These are phyloP conservation scores for Debaryomycetaceae sp. DNA, from an alignment of 1,139 yeast genomes.

Conservation along the genomic window DNA sequence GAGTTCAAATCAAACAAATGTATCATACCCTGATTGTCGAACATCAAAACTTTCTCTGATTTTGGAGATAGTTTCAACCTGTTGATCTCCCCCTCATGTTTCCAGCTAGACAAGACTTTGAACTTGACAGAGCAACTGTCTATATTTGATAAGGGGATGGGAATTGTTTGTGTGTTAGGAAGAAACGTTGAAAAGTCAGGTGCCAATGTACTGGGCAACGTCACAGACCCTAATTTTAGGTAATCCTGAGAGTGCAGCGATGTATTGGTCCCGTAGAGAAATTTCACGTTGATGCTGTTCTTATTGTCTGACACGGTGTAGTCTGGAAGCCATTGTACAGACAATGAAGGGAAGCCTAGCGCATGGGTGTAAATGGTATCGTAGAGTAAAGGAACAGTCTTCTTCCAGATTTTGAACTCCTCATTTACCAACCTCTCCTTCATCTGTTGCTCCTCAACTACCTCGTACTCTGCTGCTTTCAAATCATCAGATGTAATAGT, in stretches of 20 bases:
- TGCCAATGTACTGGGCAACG: constrained; percentile 50
- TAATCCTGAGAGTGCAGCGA: constrained; percentile 37
- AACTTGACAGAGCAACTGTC: constrained; percentile 22
- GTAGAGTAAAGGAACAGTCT: constrained; percentile 86
- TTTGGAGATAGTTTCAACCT: constrained; percentile 36
- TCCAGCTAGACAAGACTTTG: constrained; percentile 42
- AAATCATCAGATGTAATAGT: constrained; percentile 12
- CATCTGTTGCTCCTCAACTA: constrained; percentile 42
- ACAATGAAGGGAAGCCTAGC: constrained; percentile 57
- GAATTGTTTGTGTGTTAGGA: constrained; percentile 18
- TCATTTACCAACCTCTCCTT: constrained; percentile 53
- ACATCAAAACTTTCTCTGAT: constrained; percentile 41
- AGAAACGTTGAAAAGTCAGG: constrained; percentile 24
- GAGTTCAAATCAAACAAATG: constrained; percentile 35
- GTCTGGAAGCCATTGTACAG: constrained; percentile 49
- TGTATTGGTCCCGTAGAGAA: constrained; percentile 50
- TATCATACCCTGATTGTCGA: constrained; percentile 49
- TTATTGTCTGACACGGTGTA: constrained; percentile 31
- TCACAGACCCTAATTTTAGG: constrained; percentile 44
- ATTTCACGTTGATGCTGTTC: constrained; percentile 34
- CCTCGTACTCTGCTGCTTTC: constrained; percentile 27
- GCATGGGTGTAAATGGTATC: constrained; percentile 71
- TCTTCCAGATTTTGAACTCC: constrained; percentile 93
- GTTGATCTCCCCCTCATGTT: constrained; percentile 54
- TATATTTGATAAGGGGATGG: constrained; percentile 20